Conservation (phyloP, 2,329 filamentous ascomycete species). For the Incumbomyces delicatus region DNA sequence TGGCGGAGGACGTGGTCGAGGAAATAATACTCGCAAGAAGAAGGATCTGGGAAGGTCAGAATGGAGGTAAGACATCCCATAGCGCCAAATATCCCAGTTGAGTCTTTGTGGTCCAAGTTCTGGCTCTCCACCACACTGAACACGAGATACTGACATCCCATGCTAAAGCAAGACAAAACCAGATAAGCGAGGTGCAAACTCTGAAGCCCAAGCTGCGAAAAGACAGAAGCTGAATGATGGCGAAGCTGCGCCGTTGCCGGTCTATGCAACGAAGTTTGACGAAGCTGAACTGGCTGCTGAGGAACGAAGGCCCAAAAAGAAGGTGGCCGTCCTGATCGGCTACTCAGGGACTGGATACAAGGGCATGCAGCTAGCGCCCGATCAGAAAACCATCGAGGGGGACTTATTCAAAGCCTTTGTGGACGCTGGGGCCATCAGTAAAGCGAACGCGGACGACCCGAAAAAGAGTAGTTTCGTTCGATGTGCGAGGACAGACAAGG, state of each 20-base stretch:
- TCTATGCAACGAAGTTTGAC: conserved; percentile 51
- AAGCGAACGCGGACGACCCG: conserved; percentile 91
- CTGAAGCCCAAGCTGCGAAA: conserved; percentile 45
- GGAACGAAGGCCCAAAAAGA: conserved; percentile 80
- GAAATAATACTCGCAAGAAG: conserved; percentile 39
- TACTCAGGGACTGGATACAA: conserved; percentile 96
- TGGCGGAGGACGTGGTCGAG: conserved; percentile 21
- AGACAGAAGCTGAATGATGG: conserved; percentile 43
- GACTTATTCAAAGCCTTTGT: conserved; percentile 91
- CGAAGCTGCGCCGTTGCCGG: conserved; percentile 31
- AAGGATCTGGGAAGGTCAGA: conserved; percentile 57
- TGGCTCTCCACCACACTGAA: neutral
- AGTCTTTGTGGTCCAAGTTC: neutral
- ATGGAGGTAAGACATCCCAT: conserved; percentile 46
- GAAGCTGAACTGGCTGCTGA: conserved; percentile 83
- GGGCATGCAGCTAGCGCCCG: conserved; percentile 75
- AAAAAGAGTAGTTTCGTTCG: conserved; percentile 92
- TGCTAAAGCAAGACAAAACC: conserved; percentile 38
- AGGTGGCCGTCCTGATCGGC: conserved; percentile 89
- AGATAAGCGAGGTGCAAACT: conserved; percentile 45
- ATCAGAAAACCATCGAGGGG: conserved; percentile 84
- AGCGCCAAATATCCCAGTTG: neutral
- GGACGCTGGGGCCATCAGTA: conserved; percentile 83
- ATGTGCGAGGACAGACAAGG: conserved; percentile 94
- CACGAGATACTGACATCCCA: conserved; percentile 36